Conservation (phyloP, 768 basidiomycete species). For the Sporobolomyces phaffii region DNA sequence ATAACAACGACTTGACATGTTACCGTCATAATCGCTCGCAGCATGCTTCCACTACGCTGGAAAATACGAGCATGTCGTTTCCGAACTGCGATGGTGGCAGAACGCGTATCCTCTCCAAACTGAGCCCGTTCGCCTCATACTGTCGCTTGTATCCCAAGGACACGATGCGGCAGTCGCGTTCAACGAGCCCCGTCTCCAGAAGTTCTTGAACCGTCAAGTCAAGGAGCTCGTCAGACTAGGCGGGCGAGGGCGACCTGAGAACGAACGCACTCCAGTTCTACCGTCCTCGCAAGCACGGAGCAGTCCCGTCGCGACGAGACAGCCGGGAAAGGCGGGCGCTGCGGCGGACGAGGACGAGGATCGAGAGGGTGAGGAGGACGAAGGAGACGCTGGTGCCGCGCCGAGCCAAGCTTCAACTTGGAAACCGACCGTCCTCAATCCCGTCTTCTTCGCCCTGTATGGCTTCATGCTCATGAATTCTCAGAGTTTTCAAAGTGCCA, state of each 20-base stretch:
- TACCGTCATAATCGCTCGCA: too few species aligned
- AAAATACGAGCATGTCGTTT: conserved; percentile 58
- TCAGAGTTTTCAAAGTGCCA: conserved; percentile 81
- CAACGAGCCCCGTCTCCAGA: conserved; percentile 70
- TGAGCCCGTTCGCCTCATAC: conserved; percentile 70
- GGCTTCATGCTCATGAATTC: conserved; percentile 77
- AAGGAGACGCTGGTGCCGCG: neutral
- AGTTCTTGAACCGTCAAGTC: conserved; percentile 69
- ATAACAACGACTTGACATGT: too few species aligned
- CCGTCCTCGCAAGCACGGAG: too few species aligned
- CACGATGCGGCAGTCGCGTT: conserved; percentile 66
- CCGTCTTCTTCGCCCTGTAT: conserved; percentile 65
- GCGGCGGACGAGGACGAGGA: conserved; percentile 47
- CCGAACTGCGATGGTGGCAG: conserved; percentile 70
- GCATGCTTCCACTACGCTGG: conserved; percentile 66
- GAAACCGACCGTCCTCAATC: conserved; percentile 60
- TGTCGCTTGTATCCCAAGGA: conserved; percentile 67
- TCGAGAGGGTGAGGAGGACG: conserved; percentile 43
- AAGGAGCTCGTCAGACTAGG: neutral
- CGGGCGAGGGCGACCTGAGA: too few species aligned
- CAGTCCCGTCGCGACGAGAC: neutral
- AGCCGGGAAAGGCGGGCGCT: neutral
- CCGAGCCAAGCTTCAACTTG: conserved; percentile 39
- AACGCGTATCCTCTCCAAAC: conserved; percentile 76
- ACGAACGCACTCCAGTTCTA: too few species aligned